Percentiles rank a stretch among this genome's conserved stretches.
These are phyloP conservation scores for Starmera dryadoides DNA, from an alignment of 805 yeast genomes.

Conservation along the genomic window DNA sequence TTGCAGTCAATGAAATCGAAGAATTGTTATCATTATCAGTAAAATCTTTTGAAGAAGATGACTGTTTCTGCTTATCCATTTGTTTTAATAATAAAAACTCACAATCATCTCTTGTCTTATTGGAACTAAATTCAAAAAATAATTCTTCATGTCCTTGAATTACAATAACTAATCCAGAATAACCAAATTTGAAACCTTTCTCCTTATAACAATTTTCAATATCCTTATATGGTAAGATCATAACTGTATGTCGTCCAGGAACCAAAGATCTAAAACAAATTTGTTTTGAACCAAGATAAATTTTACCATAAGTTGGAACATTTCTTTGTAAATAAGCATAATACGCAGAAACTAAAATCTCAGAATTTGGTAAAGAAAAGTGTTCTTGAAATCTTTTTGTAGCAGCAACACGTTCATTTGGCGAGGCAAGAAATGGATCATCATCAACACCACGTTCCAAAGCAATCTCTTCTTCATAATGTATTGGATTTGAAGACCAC, in stretches of 20 bases:
- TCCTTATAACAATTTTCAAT: constrained; percentile 64
- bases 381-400: constrained; percentile 54
- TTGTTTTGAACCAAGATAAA: constrained; percentile 60
- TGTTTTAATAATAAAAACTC: constrained; percentile 44
- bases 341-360: constrained; percentile 57
- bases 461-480: constrained; percentile 39
- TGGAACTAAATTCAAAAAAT: constrained; percentile 66
- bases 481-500: constrained; percentile 59
- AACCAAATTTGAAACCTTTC: constrained; percentile 61
- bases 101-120: constrained; percentile 66
- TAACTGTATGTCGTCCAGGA: constrained; percentile 70
- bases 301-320: constrained; percentile 76
- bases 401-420: constrained; percentile 36
- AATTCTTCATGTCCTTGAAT: constrained; percentile 73
- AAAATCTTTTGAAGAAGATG: too few relatives aligned
- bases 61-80: constrained; percentile 28
- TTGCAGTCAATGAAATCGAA: constrained; percentile 8
- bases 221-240: constrained; percentile 75
- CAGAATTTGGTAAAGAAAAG: constrained; percentile 53
- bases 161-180: constrained; percentile 62
- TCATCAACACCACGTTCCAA: constrained; percentile 38
- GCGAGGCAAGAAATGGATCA: constrained; percentile 38
- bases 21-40: constrained; percentile 15
- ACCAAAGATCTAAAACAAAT: constrained; percentile 77
- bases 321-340: constrained; percentile 62